Percentiles rank a stretch among this genome's conserved stretches.
These are phyloP conservation scores for Emmonsiellopsis sp. DNA, from an alignment of 2,329 filamentous ascomycete genomes.

Conservation along the genomic window DNA sequence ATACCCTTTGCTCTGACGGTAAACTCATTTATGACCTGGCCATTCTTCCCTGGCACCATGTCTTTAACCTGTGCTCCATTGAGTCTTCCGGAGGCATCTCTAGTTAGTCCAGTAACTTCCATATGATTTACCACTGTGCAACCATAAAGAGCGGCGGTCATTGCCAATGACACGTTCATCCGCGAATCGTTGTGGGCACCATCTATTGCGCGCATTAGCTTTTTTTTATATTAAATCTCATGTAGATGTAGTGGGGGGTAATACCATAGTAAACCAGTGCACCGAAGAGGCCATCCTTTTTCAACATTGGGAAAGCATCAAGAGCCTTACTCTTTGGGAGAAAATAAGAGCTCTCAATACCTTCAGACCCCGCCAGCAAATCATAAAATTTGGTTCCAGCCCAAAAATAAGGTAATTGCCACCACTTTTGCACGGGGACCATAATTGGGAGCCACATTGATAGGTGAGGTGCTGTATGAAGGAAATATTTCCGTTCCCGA, in stretches of 20 bases:
- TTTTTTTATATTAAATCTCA: background rate
- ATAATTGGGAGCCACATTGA: constrained; percentile 75
- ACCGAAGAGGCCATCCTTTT: constrained; percentile 66
- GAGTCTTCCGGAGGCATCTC: constrained; percentile 62
- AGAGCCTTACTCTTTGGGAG: constrained; percentile 76
- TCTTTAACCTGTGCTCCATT: constrained; percentile 68
- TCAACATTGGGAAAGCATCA: constrained; percentile 82
- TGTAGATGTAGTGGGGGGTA: background rate
- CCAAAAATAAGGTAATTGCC: constrained; percentile 70
- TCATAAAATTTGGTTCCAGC: constrained; percentile 71
- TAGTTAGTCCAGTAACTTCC: constrained; percentile 67
- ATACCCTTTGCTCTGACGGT: constrained; percentile 68
- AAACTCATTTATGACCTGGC: constrained; percentile 54
- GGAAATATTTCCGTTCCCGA: constrained; percentile 71
- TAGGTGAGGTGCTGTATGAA: constrained; percentile 74
- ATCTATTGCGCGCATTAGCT: constrained; percentile 40
- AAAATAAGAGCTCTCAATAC: constrained; percentile 79
- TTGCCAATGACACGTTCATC: constrained; percentile 82
- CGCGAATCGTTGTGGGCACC: constrained; percentile 86
- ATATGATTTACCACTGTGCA: constrained; percentile 74
- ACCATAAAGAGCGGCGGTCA: constrained; percentile 82
- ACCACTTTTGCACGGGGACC: constrained; percentile 73
- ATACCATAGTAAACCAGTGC: constrained; percentile 76
- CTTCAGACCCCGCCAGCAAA: constrained; percentile 73
- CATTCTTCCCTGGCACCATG: constrained; percentile 55